Conservation (phyloP, 2,329 filamentous ascomycete genomes). For the Ascochyta koolunga region DNA sequence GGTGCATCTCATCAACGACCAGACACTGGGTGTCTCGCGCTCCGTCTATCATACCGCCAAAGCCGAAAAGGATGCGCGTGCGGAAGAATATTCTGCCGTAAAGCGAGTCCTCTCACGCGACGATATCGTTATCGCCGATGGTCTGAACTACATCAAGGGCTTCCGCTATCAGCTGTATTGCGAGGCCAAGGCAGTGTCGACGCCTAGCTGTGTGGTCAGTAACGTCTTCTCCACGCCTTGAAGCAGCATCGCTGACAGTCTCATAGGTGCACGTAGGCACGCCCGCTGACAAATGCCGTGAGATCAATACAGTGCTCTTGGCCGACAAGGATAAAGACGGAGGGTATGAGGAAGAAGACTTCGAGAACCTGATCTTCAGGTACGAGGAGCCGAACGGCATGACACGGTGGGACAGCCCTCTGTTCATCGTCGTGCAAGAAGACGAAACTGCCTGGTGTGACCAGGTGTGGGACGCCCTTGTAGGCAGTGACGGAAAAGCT, state of each 20-base stretch:
- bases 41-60: slow-evolving; percentile 77
- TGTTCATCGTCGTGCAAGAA: slow-evolving; percentile 80
- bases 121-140: slow-evolving; percentile 80
- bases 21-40: slow-evolving; percentile 71
- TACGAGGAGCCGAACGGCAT: slow-evolving; percentile 89
- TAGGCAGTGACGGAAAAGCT: slow-evolving; percentile 64
- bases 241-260: slow-evolving; percentile 38
- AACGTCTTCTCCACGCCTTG: neutral
- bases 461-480: slow-evolving; percentile 75
- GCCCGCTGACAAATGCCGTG: slow-evolving; percentile 60
- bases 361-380: slow-evolving; percentile 79
- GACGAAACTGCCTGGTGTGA: slow-evolving; percentile 72
- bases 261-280: slow-evolving; percentile 64
- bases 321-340: slow-evolving; percentile 45
- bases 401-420: slow-evolving; percentile 81
- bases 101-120: slow-evolving; percentile 75
- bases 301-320: slow-evolving; percentile 65
- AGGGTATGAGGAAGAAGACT: slow-evolving; percentile 65
- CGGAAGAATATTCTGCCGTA: slow-evolving; percentile 75
- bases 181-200: slow-evolving; percentile 80
- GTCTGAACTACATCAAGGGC: slow-evolving; percentile 87
- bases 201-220: slow-evolving; percentile 73
- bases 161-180: slow-evolving; percentile 87
- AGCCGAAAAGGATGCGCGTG: slow-evolving; percentile 81
- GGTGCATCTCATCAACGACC: slow-evolving; percentile 76